These are phyloP conservation scores for Eimeria praecox DNA, from an alignment of 169 alveolate species.

Conservation along the genomic window DNA sequence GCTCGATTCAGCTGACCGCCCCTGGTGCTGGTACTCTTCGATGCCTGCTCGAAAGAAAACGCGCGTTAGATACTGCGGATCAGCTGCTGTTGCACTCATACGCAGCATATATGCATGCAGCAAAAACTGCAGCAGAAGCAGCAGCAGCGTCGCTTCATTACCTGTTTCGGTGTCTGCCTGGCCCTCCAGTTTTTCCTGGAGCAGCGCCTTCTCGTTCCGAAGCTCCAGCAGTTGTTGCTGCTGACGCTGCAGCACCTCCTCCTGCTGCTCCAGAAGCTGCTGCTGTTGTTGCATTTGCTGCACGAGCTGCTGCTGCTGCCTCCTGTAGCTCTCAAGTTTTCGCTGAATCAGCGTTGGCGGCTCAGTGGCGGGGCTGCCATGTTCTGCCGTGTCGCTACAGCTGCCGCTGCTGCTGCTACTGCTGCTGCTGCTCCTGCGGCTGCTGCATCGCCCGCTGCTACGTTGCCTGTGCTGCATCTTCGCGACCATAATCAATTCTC, in stretches of 20 bases:
- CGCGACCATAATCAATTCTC: constrained; percentile 58
- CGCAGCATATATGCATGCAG: background rate
- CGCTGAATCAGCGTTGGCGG: background rate
- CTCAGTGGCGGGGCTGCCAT: background rate
- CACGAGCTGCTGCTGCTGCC: constrained; percentile 65
- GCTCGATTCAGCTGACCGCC: constrained; percentile 14
- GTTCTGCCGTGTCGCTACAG: background rate
- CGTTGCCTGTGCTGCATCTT: constrained; percentile 56
- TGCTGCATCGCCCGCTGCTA: background rate
- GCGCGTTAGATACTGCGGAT: background rate
- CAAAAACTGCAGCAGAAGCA: constrained; percentile 30
- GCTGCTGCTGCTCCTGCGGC: constrained; percentile 35
- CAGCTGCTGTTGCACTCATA: constrained; percentile 1
- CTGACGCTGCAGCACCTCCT: constrained; percentile 63
- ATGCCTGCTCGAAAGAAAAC: constrained; percentile 5
- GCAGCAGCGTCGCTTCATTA: constrained; percentile 17
- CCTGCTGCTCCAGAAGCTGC: constrained; percentile 63
- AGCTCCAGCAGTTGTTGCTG: constrained; percentile 51
- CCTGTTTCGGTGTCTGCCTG: background rate
- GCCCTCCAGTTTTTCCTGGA: constrained; percentile 15
- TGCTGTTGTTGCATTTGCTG: constrained; percentile 75
- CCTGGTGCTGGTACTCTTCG: constrained; percentile 15
- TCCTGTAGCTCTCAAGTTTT: constrained; percentile 4
- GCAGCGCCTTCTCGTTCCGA: constrained; percentile 54
- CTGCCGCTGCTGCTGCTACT: constrained; percentile 57